phyloP scores from a whole-genome alignment of 371 early-diverging fungal genomes.

The Mortierella sp. region DNA sequence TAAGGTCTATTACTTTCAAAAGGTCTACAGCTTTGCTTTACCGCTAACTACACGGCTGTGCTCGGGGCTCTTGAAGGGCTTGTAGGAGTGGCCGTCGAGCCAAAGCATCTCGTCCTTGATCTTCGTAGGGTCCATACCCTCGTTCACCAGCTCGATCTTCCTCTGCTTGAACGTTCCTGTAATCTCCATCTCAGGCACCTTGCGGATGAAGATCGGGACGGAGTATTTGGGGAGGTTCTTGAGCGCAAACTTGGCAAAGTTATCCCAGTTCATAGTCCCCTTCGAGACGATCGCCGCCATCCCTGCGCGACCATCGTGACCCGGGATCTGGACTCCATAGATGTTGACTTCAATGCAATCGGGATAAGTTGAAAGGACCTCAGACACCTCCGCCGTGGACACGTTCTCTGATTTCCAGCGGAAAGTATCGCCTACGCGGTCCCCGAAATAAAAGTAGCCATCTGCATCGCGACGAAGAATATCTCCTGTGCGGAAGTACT shows the following conservation, averaged over 20 bases:
- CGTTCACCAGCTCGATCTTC: conserved; percentile 64
- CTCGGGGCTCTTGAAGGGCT: conserved; percentile 59
- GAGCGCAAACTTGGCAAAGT: conserved; percentile 56
- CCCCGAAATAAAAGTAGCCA: conserved; percentile 83
- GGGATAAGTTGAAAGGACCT: conserved; percentile 69
- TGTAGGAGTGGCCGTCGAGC: conserved; percentile 65
- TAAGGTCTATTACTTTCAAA: background rate
- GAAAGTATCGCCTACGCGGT: conserved; percentile 84
- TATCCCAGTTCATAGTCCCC: conserved; percentile 50
- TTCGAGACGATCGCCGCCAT: conserved; percentile 80
- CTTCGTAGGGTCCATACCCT: conserved; percentile 63
- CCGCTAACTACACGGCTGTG: conserved; percentile 42
- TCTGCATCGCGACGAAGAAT: conserved; percentile 69
- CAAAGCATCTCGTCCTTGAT: conserved; percentile 64
- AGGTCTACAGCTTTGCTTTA: conserved; percentile 45
- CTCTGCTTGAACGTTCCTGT: conserved; percentile 73
- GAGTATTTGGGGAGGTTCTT: conserved; percentile 75
- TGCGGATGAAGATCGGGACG: conserved; percentile 71
- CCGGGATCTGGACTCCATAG: conserved; percentile 70
- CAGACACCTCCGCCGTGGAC: conserved; percentile 76
- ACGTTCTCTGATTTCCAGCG: conserved; percentile 83
- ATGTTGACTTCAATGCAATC: conserved; percentile 76
- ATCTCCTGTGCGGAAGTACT: conserved; percentile 81
- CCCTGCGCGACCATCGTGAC: conserved; percentile 79
- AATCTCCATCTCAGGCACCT: conserved; percentile 64